A percentile compares a stretch with the other conserved stretches of the same genome.
Evolutionary conservation across 345 rosid genomes (phyloP).

Genomic region (Boechera retrofracta): DNA sequence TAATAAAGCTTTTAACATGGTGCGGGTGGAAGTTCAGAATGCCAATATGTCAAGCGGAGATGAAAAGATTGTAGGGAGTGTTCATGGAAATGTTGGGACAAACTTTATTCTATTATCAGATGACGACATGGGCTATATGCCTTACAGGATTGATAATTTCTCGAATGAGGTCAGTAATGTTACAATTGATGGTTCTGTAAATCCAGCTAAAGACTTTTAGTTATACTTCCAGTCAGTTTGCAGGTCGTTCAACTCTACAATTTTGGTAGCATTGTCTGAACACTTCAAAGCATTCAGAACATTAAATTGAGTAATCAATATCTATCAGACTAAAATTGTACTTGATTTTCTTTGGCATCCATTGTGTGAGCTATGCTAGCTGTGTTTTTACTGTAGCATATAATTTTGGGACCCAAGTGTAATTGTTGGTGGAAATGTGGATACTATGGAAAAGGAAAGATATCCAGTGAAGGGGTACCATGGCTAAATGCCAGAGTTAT

Average conservation of each 20-base stretch:
- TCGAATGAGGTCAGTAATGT: slow-evolving; percentile 81
- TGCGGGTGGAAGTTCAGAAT: slow-evolving; percentile 93
- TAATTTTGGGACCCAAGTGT: slow-evolving; percentile 28
- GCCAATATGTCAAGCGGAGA: slow-evolving; percentile 76
- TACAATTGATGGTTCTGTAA: slow-evolving; percentile 24
- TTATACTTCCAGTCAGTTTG: slow-evolving; percentile 22
- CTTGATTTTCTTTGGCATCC: slow-evolving; percentile 10
- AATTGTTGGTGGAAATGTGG: slow-evolving; percentile 1
- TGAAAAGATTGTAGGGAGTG: slow-evolving; percentile 74
- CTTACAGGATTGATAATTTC: slow-evolving; percentile 96
- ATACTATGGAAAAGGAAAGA: background rate
- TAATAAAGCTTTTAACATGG: slow-evolving; percentile 70
- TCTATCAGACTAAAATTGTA: slow-evolving; percentile 1
- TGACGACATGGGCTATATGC: slow-evolving; percentile 91
- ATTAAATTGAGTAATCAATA: slow-evolving; percentile 20
- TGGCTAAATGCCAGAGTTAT: background rate
- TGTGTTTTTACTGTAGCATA: slow-evolving; percentile 26
- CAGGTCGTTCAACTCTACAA: slow-evolving; percentile 10
- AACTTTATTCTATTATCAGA: slow-evolving; percentile 88
- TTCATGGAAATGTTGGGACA: slow-evolving; percentile 81
- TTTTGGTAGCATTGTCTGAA: background rate
- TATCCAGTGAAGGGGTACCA: slow-evolving; percentile 17
- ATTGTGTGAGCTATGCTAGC: slow-evolving; percentile 21
- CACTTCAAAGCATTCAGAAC: slow-evolving; percentile 11
- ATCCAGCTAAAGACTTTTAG: slow-evolving; percentile 13